Evolutionary conservation across 345 rosid species (phyloP), one percentile per base, ranked within the genome.

Genomic region (Gossypium australe): DNA sequence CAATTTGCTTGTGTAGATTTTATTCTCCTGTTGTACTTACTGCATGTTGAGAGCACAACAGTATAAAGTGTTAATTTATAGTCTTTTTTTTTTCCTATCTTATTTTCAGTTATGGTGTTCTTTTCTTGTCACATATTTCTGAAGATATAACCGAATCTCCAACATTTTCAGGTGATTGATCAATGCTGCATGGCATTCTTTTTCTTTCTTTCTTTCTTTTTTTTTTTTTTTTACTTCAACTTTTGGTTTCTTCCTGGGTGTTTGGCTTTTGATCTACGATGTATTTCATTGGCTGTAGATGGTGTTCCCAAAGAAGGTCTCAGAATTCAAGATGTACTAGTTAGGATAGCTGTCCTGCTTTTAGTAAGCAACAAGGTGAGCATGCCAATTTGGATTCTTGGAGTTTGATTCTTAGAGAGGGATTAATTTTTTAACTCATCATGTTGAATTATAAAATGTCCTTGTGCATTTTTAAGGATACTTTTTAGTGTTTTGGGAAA

Each of bases 231-330:
- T 64, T 58, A 44, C 11, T 17, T 60, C 34, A 24, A 25, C 14
- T 24, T 51, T 65, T 73, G 38, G 22, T 73, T 59, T 34, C 12
- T 45, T 52, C 7, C 27, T 62, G 45, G 41, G 7, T 73, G 16
- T 71, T 41, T 51, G 57, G 58, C 68, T 67, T 75, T 61, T 64
- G 53, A 63, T 44, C 59, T 71, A 53, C 34, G 9, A 44, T 75
- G 41, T 4, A 71, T 70, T 20, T 74, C 58, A 82, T 85, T 75
- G 77, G 75, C 65, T 86, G 76, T 79, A 96, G 99, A 93, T 83
- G 99, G 98, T 74, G 98, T 96, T 71, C 99, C 98, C 12, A 96
- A 96, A 83, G 99, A 96, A 84, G 99, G 99, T 76, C 97, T 96
- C 75, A 84, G 99, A 85, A 86, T 90, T 73, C 84, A 76, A 74